A percentile compares a stretch with the other conserved stretches of the same genome.
These are phyloP conservation scores for Botryotinia globosa DNA, from an alignment of 2,329 filamentous ascomycete genomes.

Conservation along the genomic window DNA sequence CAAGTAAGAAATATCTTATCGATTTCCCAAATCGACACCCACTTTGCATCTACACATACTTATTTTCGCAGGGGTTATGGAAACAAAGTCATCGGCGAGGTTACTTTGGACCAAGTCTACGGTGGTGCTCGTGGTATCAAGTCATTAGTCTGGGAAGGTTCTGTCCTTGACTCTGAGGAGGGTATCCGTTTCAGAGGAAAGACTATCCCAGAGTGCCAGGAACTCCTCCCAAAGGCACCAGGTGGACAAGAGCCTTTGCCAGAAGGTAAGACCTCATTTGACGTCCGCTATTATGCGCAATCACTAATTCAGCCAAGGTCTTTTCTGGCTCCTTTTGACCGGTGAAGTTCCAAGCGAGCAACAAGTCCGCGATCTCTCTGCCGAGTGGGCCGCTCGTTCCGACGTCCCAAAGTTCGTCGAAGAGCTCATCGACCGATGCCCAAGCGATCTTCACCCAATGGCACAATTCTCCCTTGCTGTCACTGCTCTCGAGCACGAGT, in stretches of 20 bases:
- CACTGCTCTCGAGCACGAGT: constrained; percentile 97
- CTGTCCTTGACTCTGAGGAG: constrained; percentile 96
- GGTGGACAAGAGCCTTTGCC: constrained; percentile 96
- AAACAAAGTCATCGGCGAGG: constrained; percentile 92
- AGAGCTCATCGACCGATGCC: constrained; percentile 99
- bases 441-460: constrained; percentile 98
- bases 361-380: constrained; percentile 96
- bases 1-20: constrained; percentile 62
- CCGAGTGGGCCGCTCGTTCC: constrained; percentile 97
- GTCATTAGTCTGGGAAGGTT: constrained; percentile 97
- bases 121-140: constrained; percentile 99
- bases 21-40: not conserved
- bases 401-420: constrained; percentile 97
- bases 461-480: constrained; percentile 98
- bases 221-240: constrained; percentile 93
- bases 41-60: constrained; percentile 27
- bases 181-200: constrained; percentile 99
- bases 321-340: constrained; percentile 99
- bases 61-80: constrained; percentile 71
- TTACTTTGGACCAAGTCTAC: constrained; percentile 99
- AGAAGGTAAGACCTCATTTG: constrained; percentile 59
- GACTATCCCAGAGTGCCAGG: constrained; percentile 98
- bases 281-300: not conserved
- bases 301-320: constrained; percentile 52
- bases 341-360: constrained; percentile 97